Percentiles rank a stretch among this genome's conserved stretches.
These are phyloP conservation scores for Gossypium trilobum DNA, from an alignment of 441 rosid species.

Conservation along the genomic window DNA sequence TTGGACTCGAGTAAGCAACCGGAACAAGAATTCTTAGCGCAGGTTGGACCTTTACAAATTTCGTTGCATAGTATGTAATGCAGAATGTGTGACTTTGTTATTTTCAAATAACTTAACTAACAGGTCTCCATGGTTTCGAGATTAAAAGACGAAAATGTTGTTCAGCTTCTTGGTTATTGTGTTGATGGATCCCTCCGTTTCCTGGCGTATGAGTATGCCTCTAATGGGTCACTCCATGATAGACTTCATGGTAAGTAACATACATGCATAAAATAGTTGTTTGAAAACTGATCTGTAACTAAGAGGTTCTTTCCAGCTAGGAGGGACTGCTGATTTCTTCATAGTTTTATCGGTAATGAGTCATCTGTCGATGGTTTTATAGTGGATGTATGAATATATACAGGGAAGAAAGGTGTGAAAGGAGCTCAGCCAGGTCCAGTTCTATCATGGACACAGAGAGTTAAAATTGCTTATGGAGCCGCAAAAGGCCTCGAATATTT, in stretches of 20 bases:
- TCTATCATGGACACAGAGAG: slow-evolving; percentile 49
- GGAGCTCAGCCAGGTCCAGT: slow-evolving; percentile 47
- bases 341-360: slow-evolving; percentile 5
- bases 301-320: background rate
- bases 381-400: background rate
- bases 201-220: slow-evolving; percentile 49
- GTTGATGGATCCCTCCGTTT: slow-evolving; percentile 45
- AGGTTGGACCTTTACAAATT: slow-evolving; percentile 29
- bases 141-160: slow-evolving; percentile 48
- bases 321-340: background rate
- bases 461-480: slow-evolving; percentile 46
- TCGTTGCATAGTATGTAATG: background rate
- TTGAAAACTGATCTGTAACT: background rate
- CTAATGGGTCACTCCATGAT: slow-evolving; percentile 58
- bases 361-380: background rate
- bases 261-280: background rate
- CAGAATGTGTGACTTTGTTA: background rate
- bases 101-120: slow-evolving; percentile 11
- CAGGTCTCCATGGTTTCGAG: slow-evolving; percentile 59
- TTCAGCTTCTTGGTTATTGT: slow-evolving; percentile 52
- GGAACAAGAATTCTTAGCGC: slow-evolving; percentile 43
- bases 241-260: slow-evolving; percentile 43
- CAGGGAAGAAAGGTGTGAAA: slow-evolving; percentile 41
- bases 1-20: slow-evolving; percentile 59
- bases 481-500: slow-evolving; percentile 49